Evolutionary conservation across 805 yeast species (phyloP).

Genomic region (Starmera dryadoides): DNA sequence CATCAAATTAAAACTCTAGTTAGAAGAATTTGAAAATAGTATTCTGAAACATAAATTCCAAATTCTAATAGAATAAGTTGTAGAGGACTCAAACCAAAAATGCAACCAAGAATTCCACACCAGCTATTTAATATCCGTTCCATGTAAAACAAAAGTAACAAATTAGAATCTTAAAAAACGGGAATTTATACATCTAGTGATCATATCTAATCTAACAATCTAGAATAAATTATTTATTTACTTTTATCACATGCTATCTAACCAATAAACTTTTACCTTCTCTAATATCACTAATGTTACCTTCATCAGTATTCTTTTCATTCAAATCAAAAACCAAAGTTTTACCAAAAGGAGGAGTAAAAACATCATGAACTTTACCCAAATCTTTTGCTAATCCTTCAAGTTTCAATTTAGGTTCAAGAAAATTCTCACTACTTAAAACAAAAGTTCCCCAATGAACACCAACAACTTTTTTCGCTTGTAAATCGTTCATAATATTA

Average conservation of each 20-base stretch:
- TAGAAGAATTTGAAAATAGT: too few relatives aligned
- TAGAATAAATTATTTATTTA: too few relatives aligned
- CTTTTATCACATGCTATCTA: conserved; percentile 13
- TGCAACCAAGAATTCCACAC: too few relatives aligned
- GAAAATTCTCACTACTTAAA: conserved; percentile 76
- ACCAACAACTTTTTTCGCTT: conserved; percentile 63
- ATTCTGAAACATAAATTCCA: too few relatives aligned
- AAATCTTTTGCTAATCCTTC: conserved; percentile 39
- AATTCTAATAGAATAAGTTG: too few relatives aligned
- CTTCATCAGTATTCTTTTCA: conserved; percentile 1
- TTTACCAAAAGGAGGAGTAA: conserved; percentile 71
- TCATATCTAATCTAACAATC: too few relatives aligned
- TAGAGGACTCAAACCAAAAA: too few relatives aligned
- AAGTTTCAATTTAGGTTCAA: conserved; percentile 70
- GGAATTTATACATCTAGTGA: too few relatives aligned
- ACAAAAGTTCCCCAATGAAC: conserved; percentile 97
- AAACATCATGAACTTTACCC: conserved; percentile 31
- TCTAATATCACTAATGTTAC: conserved; percentile 17
- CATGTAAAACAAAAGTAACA: too few relatives aligned
- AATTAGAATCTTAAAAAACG: too few relatives aligned
- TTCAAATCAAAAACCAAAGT: conserved; percentile 43
- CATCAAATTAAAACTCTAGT: too few relatives aligned
- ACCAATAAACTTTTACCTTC: conserved; percentile 24
- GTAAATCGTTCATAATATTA: conserved; percentile 55
- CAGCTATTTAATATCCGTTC: too few relatives aligned